A percentile compares a stretch with the other conserved stretches of the same genome.
Conservation (phyloP, 148 eudicot species). For the Talinum fruticosum region DNA sequence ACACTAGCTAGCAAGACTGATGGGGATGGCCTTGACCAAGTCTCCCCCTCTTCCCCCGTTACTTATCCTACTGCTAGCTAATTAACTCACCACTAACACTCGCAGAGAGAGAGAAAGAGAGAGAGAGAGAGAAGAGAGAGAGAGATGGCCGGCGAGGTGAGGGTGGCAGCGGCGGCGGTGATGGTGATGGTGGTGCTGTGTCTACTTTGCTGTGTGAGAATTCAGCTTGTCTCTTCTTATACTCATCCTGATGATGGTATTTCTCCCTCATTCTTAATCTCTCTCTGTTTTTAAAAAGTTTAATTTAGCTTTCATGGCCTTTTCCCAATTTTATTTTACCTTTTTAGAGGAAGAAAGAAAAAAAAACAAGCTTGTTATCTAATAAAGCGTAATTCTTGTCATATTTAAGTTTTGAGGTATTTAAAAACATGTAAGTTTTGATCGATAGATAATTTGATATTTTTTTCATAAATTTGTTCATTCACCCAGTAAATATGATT, state of each 20-base stretch:
- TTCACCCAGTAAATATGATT: too few relatives aligned
- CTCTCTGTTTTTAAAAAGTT: not conserved
- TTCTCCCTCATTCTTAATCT: not conserved
- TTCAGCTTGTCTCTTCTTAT: constrained; percentile 30
- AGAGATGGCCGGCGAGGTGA: not conserved
- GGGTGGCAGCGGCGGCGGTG: constrained; percentile 2
- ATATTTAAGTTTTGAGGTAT: too few relatives aligned
- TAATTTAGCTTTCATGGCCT: too few relatives aligned
- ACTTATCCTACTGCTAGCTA: not conserved
- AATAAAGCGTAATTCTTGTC: too few relatives aligned
- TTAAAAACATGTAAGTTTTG: too few relatives aligned
- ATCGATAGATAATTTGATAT: too few relatives aligned
- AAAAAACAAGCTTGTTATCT: too few relatives aligned
- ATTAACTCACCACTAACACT: too few relatives aligned
- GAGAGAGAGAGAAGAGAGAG: not conserved
- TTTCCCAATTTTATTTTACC: too few relatives aligned
- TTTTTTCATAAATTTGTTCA: too few relatives aligned
- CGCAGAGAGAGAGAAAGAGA: not conserved
- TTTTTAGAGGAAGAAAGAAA: too few relatives aligned
- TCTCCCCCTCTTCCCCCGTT: not conserved
- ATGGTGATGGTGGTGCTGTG: not conserved
- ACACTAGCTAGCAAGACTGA: too few relatives aligned
- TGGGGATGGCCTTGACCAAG: not conserved
- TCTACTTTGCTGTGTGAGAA: constrained; percentile 24
- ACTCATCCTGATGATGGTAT: constrained; percentile 71